Evolutionary conservation across 495 filamentous ascomycete genomes (phyloP).

Genomic region (Sordaria brevicollis): DNA sequence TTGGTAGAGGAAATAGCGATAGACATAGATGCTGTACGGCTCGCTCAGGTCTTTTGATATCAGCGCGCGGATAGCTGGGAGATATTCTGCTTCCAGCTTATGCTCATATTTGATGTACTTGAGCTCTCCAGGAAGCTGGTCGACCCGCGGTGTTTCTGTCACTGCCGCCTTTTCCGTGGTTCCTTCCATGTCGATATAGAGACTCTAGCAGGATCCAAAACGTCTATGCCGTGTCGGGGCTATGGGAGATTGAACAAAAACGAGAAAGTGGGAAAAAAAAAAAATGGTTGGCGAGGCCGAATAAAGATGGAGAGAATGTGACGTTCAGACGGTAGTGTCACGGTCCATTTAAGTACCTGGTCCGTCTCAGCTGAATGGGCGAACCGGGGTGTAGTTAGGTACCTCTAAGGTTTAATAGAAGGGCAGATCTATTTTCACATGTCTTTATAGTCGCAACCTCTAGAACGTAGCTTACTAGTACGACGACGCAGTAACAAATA

Average conservation of each 20-base stretch:
- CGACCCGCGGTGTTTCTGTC: constrained; percentile 1
- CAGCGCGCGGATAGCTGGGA: constrained; percentile 78
- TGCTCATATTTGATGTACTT: constrained; percentile 78
- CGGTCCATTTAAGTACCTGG: no score
- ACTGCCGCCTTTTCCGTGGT: neutral
- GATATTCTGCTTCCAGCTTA: constrained; percentile 65
- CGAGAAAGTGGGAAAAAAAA: no score
- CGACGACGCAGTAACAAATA: neutral
- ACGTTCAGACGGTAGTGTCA: neutral
- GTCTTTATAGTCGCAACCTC: neutral
- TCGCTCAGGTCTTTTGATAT: constrained; percentile 97
- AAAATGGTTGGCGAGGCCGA: no score
- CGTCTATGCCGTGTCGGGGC: neutral
- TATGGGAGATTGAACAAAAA: neutral
- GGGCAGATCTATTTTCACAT: neutral
- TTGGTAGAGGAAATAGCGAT: constrained; percentile 96
- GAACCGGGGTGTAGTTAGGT: neutral
- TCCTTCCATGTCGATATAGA: constrained; percentile 7
- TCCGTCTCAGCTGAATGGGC: neutral
- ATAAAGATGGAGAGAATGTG: neutral
- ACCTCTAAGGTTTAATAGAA: neutral
- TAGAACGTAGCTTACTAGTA: neutral
- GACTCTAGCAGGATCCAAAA: neutral
- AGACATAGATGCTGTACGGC: constrained; percentile 99
- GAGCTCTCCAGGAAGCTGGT: constrained; percentile 42